A percentile compares a stretch with the other conserved stretches of the same genome.
phyloP scores from a whole-genome alignment of 1,284 basidiomycete genomes.

The Lentinula novae-zelandiae region DNA sequence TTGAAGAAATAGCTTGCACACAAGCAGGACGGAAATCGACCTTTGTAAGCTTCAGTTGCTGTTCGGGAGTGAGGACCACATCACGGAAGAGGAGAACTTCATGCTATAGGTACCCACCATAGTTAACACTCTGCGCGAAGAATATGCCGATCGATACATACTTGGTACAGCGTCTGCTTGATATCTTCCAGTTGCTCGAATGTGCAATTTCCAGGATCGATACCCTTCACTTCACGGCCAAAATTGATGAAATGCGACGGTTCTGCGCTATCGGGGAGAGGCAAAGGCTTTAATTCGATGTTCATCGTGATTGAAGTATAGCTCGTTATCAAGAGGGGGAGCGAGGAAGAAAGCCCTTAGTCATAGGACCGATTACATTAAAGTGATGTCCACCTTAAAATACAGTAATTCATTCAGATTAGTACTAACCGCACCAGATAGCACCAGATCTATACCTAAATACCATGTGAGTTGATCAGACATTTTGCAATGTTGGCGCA shows the following conservation, averaged over 20 bases:
- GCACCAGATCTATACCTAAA: no score
- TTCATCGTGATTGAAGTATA: constrained; percentile 25
- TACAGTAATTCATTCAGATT: no score
- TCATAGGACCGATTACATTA: no score
- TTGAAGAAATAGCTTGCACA: constrained; percentile 19
- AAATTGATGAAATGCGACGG: constrained; percentile 39
- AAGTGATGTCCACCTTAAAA: no score
- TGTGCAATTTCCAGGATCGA: constrained; percentile 39
- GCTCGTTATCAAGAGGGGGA: no score
- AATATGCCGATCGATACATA: constrained; percentile 20
- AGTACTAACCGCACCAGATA: no score
- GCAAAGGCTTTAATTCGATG: constrained; percentile 37
- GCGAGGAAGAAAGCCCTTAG: no score
- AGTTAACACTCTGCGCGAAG: neutral
- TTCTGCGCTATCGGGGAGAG: constrained; percentile 42
- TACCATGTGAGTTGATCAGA: no score
- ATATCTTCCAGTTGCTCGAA: constrained; percentile 52
- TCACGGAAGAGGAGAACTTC: constrained; percentile 72
- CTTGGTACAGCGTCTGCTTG: constrained; percentile 66
- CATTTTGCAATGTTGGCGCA: neutral
- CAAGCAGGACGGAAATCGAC: constrained; percentile 37
- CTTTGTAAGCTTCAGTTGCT: constrained; percentile 82
- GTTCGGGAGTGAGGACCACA: constrained; percentile 68
- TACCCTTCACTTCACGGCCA: constrained; percentile 45
- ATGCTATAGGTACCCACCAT: constrained; percentile 40